Evolutionary conservation across 2,329 filamentous ascomycete species (phyloP).

Genomic region (Colletotrichum theobromicola): DNA sequence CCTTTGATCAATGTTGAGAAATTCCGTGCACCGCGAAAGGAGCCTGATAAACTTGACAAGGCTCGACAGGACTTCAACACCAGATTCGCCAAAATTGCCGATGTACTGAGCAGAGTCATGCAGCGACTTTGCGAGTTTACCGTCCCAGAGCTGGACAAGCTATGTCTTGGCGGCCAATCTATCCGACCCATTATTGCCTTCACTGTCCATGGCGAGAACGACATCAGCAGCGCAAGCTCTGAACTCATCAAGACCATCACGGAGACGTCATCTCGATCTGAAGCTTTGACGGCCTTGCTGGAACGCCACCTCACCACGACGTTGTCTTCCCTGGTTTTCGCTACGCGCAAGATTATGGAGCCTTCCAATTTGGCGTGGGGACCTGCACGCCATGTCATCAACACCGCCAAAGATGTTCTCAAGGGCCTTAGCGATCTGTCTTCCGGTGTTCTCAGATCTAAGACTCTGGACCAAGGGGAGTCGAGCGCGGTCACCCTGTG

Average conservation of each 20-base stretch:
- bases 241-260: conserved; percentile 86
- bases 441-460: conserved; percentile 60
- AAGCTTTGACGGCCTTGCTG: conserved; percentile 54
- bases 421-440: conserved; percentile 61
- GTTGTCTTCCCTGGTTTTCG: conserved; percentile 47
- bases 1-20: conserved; percentile 78
- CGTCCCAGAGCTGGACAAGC: conserved; percentile 67
- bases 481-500: conserved; percentile 72
- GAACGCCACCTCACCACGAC: conserved; percentile 48
- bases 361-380: conserved; percentile 55
- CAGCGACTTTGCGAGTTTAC: conserved; percentile 81
- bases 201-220: conserved; percentile 80
- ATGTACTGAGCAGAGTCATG: conserved; percentile 74
- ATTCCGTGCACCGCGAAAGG: conserved; percentile 62
- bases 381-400: conserved; percentile 62
- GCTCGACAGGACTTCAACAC: conserved; percentile 77
- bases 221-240: conserved; percentile 79
- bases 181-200: conserved; percentile 79
- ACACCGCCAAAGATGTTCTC: conserved; percentile 62
- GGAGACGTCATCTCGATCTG: conserved; percentile 51
- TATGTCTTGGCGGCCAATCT: conserved; percentile 72
- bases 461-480: conserved; percentile 64
- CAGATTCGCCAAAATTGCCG: conserved; percentile 61
- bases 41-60: conserved; percentile 40
- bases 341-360: conserved; percentile 33